These are phyloP conservation scores for Penicillium paneum DNA, from an alignment of 2,329 filamentous ascomycete genomes.

Conservation along the genomic window DNA sequence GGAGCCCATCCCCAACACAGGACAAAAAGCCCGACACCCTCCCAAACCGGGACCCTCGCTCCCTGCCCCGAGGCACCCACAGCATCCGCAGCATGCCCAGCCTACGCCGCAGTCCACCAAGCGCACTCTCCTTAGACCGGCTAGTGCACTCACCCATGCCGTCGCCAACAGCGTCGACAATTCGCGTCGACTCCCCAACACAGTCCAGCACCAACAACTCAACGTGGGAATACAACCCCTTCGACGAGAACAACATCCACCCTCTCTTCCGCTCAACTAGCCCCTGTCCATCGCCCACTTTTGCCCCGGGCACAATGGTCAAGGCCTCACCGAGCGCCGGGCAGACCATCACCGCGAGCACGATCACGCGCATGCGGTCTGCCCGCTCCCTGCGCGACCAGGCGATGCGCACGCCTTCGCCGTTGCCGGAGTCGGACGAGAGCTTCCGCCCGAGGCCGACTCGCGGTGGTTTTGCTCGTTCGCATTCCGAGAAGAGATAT, in stretches of 20 bases:
- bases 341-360: conserved; percentile 47
- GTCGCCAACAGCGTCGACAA: conserved; percentile 23
- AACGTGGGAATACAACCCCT: conserved; percentile 18
- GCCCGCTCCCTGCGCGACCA: conserved; percentile 31
- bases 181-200: conserved; percentile 15
- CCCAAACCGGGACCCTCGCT: conserved; percentile 11
- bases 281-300: conserved; percentile 51
- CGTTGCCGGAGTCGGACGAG: conserved; percentile 2
- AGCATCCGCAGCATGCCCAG: conserved; percentile 23
- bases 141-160: conserved; percentile 17
- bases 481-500: conserved; percentile 27
- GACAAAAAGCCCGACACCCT: conserved; percentile 6
- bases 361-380: conserved; percentile 39
- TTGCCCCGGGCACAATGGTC: conserved; percentile 54
- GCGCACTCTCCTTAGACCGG: conserved; percentile 28
- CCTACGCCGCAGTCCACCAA: conserved; percentile 17
- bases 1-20: conserved; percentile 6
- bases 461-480: conserved; percentile 20
- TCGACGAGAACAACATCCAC: conserved; percentile 54
- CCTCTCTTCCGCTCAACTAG: conserved; percentile 56
- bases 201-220: conserved; percentile 7
- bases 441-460: background rate
- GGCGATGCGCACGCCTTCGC: conserved; percentile 7
- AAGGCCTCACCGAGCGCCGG: conserved; percentile 54
- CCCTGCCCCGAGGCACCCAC: conserved; percentile 10